Base-by-base conservation (phyloP, 208 protist species). In the Acanthamoeba royreba region DNA sequence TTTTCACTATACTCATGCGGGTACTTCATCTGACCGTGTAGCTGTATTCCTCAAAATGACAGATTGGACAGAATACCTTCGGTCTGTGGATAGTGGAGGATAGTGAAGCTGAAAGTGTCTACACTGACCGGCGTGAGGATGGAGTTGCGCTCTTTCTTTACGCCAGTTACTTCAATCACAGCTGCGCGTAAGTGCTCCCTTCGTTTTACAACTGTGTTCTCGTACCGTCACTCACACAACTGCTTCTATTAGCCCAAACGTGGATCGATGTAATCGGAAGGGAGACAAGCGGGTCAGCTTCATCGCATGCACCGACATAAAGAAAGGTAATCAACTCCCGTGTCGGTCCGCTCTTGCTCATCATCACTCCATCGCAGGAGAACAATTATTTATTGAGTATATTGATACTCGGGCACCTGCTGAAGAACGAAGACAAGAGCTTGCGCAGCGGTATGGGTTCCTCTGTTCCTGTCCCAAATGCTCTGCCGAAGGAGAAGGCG, bases 371-470 rank as follows among this genome's bases (percentile, higher is more conserved):
- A n/a, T n/a, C n/a, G 66, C 66, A 79, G 66, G 81, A 0, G 81
- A 89, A 49, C 81, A 89, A n/a, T n/a, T 89, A 49, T 89, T 89
- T 46, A 63, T 89, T 42, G 81, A 89, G 81, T 89, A 89, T 49
- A 42, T 89, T 8, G 81, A 89, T 49, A 89, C 81, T 17, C 46
- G 81, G 25, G 49, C 53, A 25, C 33, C 31, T 0, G 81, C 61
- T 2, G 81, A 89, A 1, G 81, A 89, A n/a, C n/a, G 81, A 8
- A 2, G 81, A 15, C 46, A 53, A 35, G 49, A 89, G 53, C 81
- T 89, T 8, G 81, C 81, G 46, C 81, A 89, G 81, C 46, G 81
- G 25, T 89, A 89, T 42, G 81, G 81, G 35, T 89, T 89, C 46
- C 35, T 89, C 33, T 89, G 81, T 15, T 15, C 35, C 53, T 89